Evolutionary conservation across 2,329 filamentous ascomycete genomes (phyloP).

Genomic region (Ceratocystis colombiana): DNA sequence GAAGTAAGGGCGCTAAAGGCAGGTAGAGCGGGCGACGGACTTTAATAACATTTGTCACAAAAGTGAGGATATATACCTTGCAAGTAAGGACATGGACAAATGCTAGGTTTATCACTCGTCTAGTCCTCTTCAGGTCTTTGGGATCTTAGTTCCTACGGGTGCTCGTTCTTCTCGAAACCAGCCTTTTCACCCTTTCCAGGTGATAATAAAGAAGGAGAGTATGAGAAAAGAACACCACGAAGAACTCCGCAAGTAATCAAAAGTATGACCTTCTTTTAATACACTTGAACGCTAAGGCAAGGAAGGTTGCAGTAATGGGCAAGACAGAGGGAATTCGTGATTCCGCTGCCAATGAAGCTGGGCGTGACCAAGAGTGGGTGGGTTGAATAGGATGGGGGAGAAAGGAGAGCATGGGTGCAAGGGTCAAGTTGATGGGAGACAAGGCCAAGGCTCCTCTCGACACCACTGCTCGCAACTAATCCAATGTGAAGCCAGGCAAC

Average conservation of each 20-base stretch:
- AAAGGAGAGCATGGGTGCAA: not conserved
- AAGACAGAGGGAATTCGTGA: not conserved
- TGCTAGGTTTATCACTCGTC: not conserved
- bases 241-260: not conserved
- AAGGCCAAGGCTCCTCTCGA: not conserved
- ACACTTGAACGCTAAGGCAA: not conserved
- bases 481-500: not conserved
- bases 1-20: not conserved
- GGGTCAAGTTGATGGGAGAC: not conserved
- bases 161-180: not conserved
- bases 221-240: not conserved
- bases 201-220: not conserved
- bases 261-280: too few relatives aligned
- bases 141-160: not conserved
- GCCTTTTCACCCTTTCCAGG: not conserved
- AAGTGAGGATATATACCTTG: slow-evolving; percentile 5
- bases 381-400: not conserved
- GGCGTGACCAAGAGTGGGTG: not conserved
- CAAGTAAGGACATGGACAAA: slow-evolving; percentile 8
- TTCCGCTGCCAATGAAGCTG: slow-evolving; percentile 10
- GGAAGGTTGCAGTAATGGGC: not conserved
- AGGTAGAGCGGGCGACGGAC: not conserved
- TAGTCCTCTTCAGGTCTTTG: not conserved
- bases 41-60: slow-evolving; percentile 8
- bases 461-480: not conserved